Base-by-base conservation (phyloP, 805 yeast species). In the Sugiyamaella floridensis region DNA sequence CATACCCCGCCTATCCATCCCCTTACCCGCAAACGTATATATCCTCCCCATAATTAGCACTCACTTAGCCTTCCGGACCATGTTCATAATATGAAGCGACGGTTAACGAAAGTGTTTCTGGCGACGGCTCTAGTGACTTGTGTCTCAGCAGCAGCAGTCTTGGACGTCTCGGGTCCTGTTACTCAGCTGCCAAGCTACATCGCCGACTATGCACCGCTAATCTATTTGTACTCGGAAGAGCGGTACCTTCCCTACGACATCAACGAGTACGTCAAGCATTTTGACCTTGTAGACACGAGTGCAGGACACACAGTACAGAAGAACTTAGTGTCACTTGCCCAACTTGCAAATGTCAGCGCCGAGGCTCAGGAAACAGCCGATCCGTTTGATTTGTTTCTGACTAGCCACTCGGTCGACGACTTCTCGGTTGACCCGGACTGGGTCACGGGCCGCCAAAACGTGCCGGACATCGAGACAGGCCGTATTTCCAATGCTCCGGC, bases 201-300 rank as follows among this genome's bases (percentile, higher is more conserved):
- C 0, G 40, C 55, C 2, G 48, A 57, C n/a, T 57, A 64, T 44
- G 72, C 76, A 3, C 98, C 99, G 0, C 70, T 83, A 50, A 90
- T 92, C 2, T 87, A 88, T 63, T 72, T 92, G 10, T 90, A 92
- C 70, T 82, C 95, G 1, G 99, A 92, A 64, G 99, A 92, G 62
- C 69, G 74, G 50, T 92, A 90, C 64, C 72, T 85, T 59, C 96
- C 99, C 0, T 88, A 88, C 60, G 95, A 89, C 62, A 76, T 89
- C 41, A 76, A 73, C 28, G 79, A 85, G 53, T 92, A 69, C 65
- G 89, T 87, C 6, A 69, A 71, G 6, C 79, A 87, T 63, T 86
- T 88, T 69, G 78, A 77, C 57, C 75, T 85, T 18, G 76, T 76
- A 18, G 77, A 75, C 58, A 32, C n/a, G n/a, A 14, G 37, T 4